Evolutionary conservation across 768 basidiomycete species (phyloP), one percentile per base, ranked within the genome.

Genomic region (Leccinum incarnatum): DNA sequence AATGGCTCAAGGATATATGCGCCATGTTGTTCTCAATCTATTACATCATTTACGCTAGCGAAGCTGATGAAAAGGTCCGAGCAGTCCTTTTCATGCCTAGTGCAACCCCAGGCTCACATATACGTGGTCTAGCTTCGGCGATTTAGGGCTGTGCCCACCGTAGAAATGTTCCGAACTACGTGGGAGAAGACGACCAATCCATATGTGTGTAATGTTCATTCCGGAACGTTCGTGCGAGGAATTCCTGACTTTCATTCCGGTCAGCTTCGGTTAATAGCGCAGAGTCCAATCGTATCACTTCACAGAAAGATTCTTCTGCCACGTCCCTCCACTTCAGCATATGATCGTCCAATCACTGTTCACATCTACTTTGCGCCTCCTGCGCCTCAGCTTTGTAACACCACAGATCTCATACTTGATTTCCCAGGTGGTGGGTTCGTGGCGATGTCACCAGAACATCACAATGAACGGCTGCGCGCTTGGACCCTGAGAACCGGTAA

Each of bases 111-210:
- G 12, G 21, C 52, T 62, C 46, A 66, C 37, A 15, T 15, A 12
- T 12, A 27, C 51, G 19, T 53, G 55, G 14, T 57, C 36, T 68
- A 98, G 95, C 83, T 99, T 54, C 89, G 95, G 58, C 84, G 87
- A 58, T 98, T 91, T 70, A 81, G 97, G 67, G 94, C 96, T 23
- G 85, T 95, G 0, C 95, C 94, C 51, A 97, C 96, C 0, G 88
- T 98, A 23, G 96, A 99, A 76, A 94, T 98, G 90, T 82, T 99
- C 23, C 86, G 97, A 3, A 80, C 83, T 17, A 98, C 94, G 23
- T 99, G 97, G 97, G 95, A 96, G 74, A 99, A 99, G 79, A 93
- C 93, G 0, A 81, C 82, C 2, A 96, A 98, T 74, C 97, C 95
- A 60, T 91, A 93, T 76, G 93, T 91, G 92, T 76, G 93, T 93